Base-by-base conservation (phyloP, 2,329 filamentous ascomycete species). In the Apiospora rasikravindrae region DNA sequence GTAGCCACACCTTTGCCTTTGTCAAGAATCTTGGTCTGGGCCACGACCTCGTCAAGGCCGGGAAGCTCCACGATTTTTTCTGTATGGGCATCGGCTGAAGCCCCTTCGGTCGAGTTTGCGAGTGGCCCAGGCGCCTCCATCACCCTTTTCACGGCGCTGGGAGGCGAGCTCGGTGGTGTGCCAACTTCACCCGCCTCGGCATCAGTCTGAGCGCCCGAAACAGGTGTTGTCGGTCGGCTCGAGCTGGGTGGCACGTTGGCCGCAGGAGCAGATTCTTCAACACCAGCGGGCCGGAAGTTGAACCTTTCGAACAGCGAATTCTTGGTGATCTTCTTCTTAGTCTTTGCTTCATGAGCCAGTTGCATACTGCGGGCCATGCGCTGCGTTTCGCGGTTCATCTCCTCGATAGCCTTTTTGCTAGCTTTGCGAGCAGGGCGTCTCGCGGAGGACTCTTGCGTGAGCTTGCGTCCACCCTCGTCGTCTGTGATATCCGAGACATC, bases 341-440 rank as follows among this genome's bases (percentile, higher is more conserved):
- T 97, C 83, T 92, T 94, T 33, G 94, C 93, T 80, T 98, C 92
- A 81, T 98, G 95, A 1, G 93, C 90, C 68, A 99, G 88, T 81
- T 98, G 96, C 89, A 98, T 93, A 79, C 93, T 97, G 75, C 96
- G 89, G 76, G 90, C 92, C 84, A 99, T 90, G 42, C 96, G 91
- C 84, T 99, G 96, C 0, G 96, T 98, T 82, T 99, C 96, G 72
- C 94, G 90, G 77, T 93, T 93, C 92, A 99, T 98, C 76, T 98
- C 96, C 80, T 98, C 94, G 57, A 98, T 81, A 0, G 96, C 96
- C 83, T 95, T 98, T 84, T 96, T 98, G 84, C 95, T 96, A 0
- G 96, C 95, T 80, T 96, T 97, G 16, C 96, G 90, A 13, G 89
- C 88, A n/a, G 72, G 72, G 19, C 72, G 92, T 4, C 92, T 90